A percentile compares a stretch with the other conserved stretches of the same genome.
phyloP scores from a whole-genome alignment of 1,139 yeast species.

The Protomyces inundatus region DNA sequence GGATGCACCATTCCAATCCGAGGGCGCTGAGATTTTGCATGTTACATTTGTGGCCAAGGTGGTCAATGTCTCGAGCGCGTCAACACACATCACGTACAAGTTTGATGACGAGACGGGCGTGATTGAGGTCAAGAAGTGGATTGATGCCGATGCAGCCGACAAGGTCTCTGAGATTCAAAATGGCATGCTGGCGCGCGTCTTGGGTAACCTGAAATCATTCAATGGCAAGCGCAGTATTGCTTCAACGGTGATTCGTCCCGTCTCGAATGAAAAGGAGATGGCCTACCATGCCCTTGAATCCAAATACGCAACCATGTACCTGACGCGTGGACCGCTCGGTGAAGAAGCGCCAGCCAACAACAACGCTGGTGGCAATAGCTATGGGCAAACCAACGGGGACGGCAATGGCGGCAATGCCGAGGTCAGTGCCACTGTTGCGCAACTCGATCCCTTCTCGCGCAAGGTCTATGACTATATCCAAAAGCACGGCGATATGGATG shows the following conservation, averaged over 20 bases:
- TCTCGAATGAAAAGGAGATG: constrained; percentile 69
- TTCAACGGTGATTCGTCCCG: constrained; percentile 55
- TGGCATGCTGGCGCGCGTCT: constrained; percentile 59
- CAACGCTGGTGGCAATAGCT: not conserved
- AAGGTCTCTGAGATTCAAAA: constrained; percentile 35
- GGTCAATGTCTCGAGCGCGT: constrained; percentile 41
- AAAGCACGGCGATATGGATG: constrained; percentile 28
- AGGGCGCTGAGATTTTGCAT: constrained; percentile 56
- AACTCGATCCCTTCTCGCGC: constrained; percentile 30
- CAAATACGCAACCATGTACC: constrained; percentile 50
- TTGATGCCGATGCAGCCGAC: constrained; percentile 25
- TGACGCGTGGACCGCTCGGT: constrained; percentile 32
- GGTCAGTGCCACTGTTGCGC: constrained; percentile 12
- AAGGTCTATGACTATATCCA: constrained; percentile 29
- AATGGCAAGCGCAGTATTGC: constrained; percentile 62
- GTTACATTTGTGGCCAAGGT: constrained; percentile 64
- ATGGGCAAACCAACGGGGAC: constrained; percentile 1
- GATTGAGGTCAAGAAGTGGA: constrained; percentile 52
- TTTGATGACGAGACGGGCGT: constrained; percentile 85
- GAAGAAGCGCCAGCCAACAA: not conserved
- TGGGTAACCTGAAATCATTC: constrained; percentile 69
- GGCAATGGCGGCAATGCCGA: not conserved
- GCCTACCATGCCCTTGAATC: constrained; percentile 73
- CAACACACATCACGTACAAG: constrained; percentile 47
- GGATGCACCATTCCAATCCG: constrained; percentile 68